Evolutionary conservation across 176 grass and related monocot species (phyloP), one percentile per base, ranked within the genome.

Genomic region (Pontederia crassipes): DNA sequence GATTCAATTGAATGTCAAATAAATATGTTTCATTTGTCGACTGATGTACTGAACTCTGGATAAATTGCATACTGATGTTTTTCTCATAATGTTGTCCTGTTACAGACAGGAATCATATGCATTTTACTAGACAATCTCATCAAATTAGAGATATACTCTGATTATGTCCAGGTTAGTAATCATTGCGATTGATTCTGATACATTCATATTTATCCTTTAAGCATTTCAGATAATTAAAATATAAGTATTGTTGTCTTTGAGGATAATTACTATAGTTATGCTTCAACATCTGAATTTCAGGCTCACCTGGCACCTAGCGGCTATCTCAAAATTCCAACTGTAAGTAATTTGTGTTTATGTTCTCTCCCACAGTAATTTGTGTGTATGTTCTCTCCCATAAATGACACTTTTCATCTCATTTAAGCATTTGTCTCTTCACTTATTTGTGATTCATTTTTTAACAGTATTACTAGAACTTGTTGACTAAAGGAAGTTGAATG

Each of bases 251-350:
- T 40, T 15, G 7, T 68, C 10, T 40, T 55, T 45, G 17, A 10
- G 48, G 55, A 48, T 61, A 54, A 68, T 49, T 49, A 16, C 2
- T 52, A 40, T 46, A 29, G 12, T 72, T 65, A 48, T 29, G 16
- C 26, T 32, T 50, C 45, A 66, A 12, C 32, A 11, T 48, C 54
- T 57, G 58, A 79, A 69, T 81, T 66, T 46, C 90, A 95, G 90
- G 74, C 75, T 51, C 90, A 95, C 63, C 82, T 95, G 63, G 90
- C 90, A 10, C 90, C 90, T 72, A 89, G 79, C 40, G 90, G 90
- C 45, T 89, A 95, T 82, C 57, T 95, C 67, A 95, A 95, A 72
- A 95, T 95, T 54, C 82, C 90, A 68, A 95, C 85, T 46, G 90
- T 95, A 65, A 81, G 90, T 81, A 28, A 48, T 55, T 62, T 48